Base-by-base conservation (phyloP, 371 early-diverging fungal genomes). In the Lichtheimia ramosa region DNA sequence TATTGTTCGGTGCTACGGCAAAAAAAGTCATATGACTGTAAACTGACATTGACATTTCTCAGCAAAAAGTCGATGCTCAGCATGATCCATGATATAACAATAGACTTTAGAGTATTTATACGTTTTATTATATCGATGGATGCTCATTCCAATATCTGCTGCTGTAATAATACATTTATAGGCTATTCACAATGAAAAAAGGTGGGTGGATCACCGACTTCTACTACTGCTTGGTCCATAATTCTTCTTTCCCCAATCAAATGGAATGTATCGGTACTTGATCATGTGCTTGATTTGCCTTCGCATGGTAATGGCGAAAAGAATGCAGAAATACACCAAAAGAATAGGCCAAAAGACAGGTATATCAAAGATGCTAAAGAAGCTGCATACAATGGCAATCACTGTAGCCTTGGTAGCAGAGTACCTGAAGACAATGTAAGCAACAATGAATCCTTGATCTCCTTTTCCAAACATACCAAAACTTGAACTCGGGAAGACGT, bases 401-500 rank as follows among this genome's bases (percentile, higher is more conserved):
- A 84, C 55, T 14, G 90, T 83, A 0, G 95, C 94, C 61, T 90
- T 78, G 15, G 93, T 93, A 20, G 93, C 85, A 49, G 88, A 82
- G 63, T 86, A 84, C 93, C 94, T 94, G 62, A 41, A 25, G 14
- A 25, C 24, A 50, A 55, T 20, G 48, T 16, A 39, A 48, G 8
- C 20, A 27, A n/a, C 1, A 5, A 3, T 25, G 25, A 50, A 20
- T 27, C 3, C 23, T 20, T n/a, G 49, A 5, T 57, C 51, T 40
- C 40, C 40, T 39, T 58, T 28, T 51, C 24, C 12, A 12, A 20
- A 2, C 28, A 75, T 82, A 90, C 99, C 99, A 99, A 73, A 97
- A 99, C 72, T 97, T 96, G 83, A 98, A 99, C 80, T 99, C 99
- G n/a, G 99, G 99, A 49, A 99, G 82, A 63, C 98, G 83, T 66